Evolutionary conservation across 1,139 yeast species (phyloP).

Genomic region (Scheffersomyces lignicola): DNA sequence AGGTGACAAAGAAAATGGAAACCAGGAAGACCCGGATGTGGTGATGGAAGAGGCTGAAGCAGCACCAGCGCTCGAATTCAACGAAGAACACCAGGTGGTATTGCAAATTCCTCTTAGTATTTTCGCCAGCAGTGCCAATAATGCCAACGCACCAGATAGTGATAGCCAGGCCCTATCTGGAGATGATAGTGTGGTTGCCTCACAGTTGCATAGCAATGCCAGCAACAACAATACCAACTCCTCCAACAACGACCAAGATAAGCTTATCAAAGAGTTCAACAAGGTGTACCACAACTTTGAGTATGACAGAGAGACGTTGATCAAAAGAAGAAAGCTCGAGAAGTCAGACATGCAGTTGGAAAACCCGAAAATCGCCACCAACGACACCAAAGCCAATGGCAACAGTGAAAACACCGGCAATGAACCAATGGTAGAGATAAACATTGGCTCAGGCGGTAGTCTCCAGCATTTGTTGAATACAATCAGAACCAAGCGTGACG

Average conservation of each 20-base stretch:
- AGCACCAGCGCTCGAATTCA: slow-evolving; percentile 12
- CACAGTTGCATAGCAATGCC: too few relatives aligned
- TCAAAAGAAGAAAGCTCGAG: slow-evolving; percentile 76
- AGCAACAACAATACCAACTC: too few relatives aligned
- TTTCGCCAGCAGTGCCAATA: slow-evolving; percentile 13
- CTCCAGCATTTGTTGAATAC: slow-evolving; percentile 76
- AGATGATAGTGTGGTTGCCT: too few relatives aligned
- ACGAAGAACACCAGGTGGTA: slow-evolving; percentile 30
- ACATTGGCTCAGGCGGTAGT: slow-evolving; percentile 64
- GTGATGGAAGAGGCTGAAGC: slow-evolving; percentile 7
- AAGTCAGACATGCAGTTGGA: slow-evolving; percentile 76
- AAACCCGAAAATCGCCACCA: slow-evolving; percentile 15
- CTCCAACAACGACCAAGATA: slow-evolving; percentile 37
- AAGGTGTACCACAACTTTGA: slow-evolving; percentile 84
- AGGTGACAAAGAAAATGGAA: slow-evolving; percentile 17
- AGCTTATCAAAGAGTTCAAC: slow-evolving; percentile 41
- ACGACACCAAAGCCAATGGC: slow-evolving; percentile 5
- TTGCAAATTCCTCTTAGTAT: slow-evolving; percentile 31
- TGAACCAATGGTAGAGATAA: slow-evolving; percentile 13
- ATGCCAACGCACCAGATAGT: too few relatives aligned
- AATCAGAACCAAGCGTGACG: slow-evolving; percentile 77
- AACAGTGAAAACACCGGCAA: slow-evolving; percentile 10
- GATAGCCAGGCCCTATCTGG: too few relatives aligned
- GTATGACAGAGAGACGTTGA: slow-evolving; percentile 73
- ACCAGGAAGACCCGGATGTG: slow-evolving; percentile 10